These are phyloP conservation scores for Lenzites betulinus DNA, from an alignment of 768 basidiomycete species.

Conservation along the genomic window DNA sequence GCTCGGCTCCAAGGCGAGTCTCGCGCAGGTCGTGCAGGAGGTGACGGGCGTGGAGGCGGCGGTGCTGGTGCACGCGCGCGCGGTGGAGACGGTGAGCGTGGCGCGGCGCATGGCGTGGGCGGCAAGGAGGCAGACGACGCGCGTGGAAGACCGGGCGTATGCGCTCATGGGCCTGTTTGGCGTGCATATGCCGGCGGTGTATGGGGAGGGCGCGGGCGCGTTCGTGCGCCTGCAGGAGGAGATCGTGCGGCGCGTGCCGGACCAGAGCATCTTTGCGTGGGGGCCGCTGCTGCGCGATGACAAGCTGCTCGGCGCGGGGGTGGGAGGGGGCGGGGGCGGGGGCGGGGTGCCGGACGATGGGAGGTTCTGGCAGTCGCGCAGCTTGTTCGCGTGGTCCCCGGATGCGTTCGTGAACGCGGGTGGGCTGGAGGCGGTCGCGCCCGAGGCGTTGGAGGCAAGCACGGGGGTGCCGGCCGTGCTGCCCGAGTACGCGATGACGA, in stretches of 20 bases:
- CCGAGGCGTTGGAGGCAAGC: conserved; percentile 8
- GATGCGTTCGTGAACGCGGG: conserved; percentile 18
- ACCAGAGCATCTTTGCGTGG: conserved; percentile 19
- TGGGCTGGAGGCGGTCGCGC: not conserved
- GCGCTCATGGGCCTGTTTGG: conserved; percentile 21
- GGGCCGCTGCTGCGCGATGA: conserved; percentile 12
- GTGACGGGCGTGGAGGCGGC: conserved; percentile 9
- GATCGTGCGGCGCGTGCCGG: conserved; percentile 17
- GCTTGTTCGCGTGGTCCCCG: conserved; percentile 20
- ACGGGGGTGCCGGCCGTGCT: not conserved
- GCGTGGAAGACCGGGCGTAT: conserved; percentile 19
- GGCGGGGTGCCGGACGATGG: too few species aligned
- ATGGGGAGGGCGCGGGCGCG: conserved; percentile 18
- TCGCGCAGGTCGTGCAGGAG: conserved; percentile 14
- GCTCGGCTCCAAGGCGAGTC: conserved; percentile 13
- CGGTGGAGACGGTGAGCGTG: conserved; percentile 14
- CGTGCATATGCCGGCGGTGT: conserved; percentile 19
- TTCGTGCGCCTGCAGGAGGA: conserved; percentile 19
- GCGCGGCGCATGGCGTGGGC: conserved; percentile 22
- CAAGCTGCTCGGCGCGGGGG: too few species aligned
- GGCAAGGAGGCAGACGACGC: conserved; percentile 16
- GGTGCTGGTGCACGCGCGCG: conserved; percentile 3
- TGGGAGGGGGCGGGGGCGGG: too few species aligned
- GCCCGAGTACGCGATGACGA: conserved; percentile 10
- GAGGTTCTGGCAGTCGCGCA: conserved; percentile 16